Evolutionary conservation across 139 green algal genomes (phyloP).

Genomic region (Pseudopediastrum boryanum): DNA sequence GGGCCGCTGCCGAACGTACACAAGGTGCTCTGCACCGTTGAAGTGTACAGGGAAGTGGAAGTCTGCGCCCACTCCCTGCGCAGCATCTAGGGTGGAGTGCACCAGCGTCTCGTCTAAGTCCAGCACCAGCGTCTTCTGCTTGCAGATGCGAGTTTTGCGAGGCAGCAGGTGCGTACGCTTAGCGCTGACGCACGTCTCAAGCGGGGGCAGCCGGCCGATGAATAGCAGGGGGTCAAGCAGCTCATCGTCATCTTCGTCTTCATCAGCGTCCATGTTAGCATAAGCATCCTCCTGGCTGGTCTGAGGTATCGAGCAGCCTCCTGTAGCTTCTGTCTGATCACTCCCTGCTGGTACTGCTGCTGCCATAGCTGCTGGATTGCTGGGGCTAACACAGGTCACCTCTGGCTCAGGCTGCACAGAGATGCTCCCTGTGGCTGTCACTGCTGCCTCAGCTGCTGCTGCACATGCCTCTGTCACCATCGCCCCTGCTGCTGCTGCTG

Average conservation of each 20-base stretch:
- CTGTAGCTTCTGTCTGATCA: neutral
- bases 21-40: slow-evolving; percentile 41
- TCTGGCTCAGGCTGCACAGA: neutral
- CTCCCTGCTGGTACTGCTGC: neutral
- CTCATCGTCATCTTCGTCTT: slow-evolving; percentile 34
- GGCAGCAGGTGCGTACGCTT: slow-evolving; percentile 22
- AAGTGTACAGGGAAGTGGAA: slow-evolving; percentile 89
- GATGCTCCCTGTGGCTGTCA: neutral
- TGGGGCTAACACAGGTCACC: neutral
- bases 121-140: slow-evolving; percentile 85
- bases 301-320: neutral
- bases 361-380: neutral
- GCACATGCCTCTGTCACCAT: no score
- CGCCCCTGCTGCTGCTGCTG: no score
- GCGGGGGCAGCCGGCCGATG: slow-evolving; percentile 21
- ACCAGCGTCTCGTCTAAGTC: slow-evolving; percentile 99
- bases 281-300: neutral
- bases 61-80: slow-evolving; percentile 58
- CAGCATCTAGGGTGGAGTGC: slow-evolving; percentile 93
- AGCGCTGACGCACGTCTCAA: slow-evolving; percentile 9
- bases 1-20: slow-evolving; percentile 35
- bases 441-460: neutral
- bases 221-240: slow-evolving; percentile 34
- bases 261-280: slow-evolving; percentile 1
- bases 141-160: slow-evolving; percentile 33